Percentiles rank a stretch among this genome's conserved stretches.
Evolutionary conservation across 139 green algal genomes (phyloP).

Genomic region (Nannochloris sp.): DNA sequence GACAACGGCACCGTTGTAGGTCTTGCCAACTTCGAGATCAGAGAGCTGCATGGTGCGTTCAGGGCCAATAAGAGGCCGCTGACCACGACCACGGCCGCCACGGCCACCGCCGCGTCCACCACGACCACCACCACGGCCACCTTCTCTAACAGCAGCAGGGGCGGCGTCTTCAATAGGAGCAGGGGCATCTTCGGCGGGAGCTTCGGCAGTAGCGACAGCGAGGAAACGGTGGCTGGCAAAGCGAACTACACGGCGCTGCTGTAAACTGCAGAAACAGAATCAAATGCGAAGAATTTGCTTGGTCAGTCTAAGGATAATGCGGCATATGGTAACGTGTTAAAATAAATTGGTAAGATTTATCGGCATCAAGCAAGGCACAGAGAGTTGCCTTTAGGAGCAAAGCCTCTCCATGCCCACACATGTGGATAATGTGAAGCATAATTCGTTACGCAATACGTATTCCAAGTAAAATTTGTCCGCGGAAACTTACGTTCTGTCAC

Average conservation of each 20-base stretch:
- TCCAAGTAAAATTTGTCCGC: no score
- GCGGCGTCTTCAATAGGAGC: background rate
- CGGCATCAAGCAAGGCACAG: no score
- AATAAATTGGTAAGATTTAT: no score
- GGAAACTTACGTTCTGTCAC: background rate
- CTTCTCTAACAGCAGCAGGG: background rate
- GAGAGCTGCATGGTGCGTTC: slow-evolving; percentile 3
- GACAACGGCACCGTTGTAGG: slow-evolving; percentile 20
- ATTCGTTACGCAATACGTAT: no score
- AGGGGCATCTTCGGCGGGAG: background rate
- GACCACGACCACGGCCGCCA: background rate
- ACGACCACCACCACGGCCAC: background rate
- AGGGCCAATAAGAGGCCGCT: slow-evolving; percentile 5
- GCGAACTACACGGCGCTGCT: background rate
- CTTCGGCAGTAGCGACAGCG: background rate
- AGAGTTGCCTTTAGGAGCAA: no score
- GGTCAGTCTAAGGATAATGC: no score
- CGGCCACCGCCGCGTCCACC: background rate
- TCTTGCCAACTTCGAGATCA: slow-evolving; percentile 23
- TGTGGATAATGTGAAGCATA: no score
- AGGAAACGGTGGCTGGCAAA: background rate
- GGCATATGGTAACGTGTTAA: no score
- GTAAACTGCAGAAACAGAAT: background rate
- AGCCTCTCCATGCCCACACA: no score
- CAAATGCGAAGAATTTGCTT: background rate